Base-by-base conservation (phyloP, 202 grass and related monocot genomes). In the Dendrocalamus latiflorus region DNA sequence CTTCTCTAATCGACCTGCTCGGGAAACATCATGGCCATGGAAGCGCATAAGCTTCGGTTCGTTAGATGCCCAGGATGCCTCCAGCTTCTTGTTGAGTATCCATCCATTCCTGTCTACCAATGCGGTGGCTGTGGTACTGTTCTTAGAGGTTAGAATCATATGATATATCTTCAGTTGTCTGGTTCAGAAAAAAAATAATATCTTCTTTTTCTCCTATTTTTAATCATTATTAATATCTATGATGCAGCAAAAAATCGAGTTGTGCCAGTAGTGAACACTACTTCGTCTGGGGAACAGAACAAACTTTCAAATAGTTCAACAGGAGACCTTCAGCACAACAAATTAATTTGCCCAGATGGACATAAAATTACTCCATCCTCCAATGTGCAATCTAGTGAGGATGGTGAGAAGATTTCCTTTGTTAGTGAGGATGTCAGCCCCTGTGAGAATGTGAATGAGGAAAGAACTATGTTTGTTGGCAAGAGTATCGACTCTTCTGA, bases 21-120 rank as follows among this genome's bases (percentile, higher is more conserved):
- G 71, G 4, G 25, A 21, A 33, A 62, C 43, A 71, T 34, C 5
- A 78, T 90, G 81, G 61, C 84, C 11, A 87, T 81, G 74, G 76
- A 82, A 81, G 60, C 86, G 37, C 65, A 69, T 45, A 97, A 86
- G 54, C 70, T 93, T 53, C 89, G 93, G 59, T 89, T 98, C 12
- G 95, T 98, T 14, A 93, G 91, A 80, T 98, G 95, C 53, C 95
- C 95, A 1, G 88, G 77, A 84, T 98, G 95, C 69, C 83, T 72
- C 34, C 88, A 91, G 79, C 89, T 95, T 87, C 87, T 98, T 20
- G 84, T 98, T 4, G 93, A 98, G 57, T 93, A 98, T 50, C 83
- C 93, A 0, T 78, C 77, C 83, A 85, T 98, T 88, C 57, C 91
- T 6, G 70, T 95, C 45, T 98, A 98, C 83, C 81, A 90, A 18